Evolutionary conservation across 345 rosid genomes (phyloP).

Genomic region (Eutrema japonicum): DNA sequence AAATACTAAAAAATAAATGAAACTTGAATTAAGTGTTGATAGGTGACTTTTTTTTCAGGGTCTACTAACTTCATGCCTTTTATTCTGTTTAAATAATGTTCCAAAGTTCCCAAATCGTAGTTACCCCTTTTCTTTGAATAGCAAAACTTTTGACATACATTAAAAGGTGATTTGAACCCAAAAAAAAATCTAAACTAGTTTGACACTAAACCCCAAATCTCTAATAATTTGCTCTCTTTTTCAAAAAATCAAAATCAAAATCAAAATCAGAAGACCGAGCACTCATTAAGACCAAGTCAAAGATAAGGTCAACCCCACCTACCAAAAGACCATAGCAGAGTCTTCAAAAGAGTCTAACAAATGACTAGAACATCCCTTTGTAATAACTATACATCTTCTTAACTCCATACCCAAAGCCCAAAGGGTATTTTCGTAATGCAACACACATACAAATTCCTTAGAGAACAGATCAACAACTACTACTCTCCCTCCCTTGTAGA

Average conservation of each 20-base stretch:
- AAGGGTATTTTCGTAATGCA: constrained; percentile 5
- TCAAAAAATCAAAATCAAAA: background rate
- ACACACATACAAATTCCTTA: background rate
- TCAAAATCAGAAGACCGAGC: constrained; percentile 10
- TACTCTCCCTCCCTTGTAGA: constrained; percentile 19
- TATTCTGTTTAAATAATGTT: constrained; percentile 7
- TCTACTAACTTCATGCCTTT: background rate
- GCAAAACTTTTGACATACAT: background rate
- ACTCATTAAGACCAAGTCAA: constrained; percentile 39
- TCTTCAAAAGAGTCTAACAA: background rate
- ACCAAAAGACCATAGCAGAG: constrained; percentile 1
- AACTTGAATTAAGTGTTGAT: too few species aligned
- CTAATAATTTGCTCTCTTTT: background rate
- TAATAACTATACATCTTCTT: background rate
- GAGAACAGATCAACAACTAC: constrained; percentile 40
- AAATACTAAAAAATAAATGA: too few species aligned
- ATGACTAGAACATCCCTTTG: constrained; percentile 16
- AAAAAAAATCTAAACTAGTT: background rate
- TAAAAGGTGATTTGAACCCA: background rate
- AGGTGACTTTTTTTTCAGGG: background rate
- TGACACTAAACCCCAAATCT: background rate
- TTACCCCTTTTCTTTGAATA: background rate
- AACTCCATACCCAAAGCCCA: background rate
- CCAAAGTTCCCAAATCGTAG: background rate
- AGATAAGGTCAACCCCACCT: constrained; percentile 35